A percentile compares a stretch with the other conserved stretches of the same genome.
Conservation (phyloP, 2,329 filamentous ascomycete species). For the Chaetomium olivaceum region DNA sequence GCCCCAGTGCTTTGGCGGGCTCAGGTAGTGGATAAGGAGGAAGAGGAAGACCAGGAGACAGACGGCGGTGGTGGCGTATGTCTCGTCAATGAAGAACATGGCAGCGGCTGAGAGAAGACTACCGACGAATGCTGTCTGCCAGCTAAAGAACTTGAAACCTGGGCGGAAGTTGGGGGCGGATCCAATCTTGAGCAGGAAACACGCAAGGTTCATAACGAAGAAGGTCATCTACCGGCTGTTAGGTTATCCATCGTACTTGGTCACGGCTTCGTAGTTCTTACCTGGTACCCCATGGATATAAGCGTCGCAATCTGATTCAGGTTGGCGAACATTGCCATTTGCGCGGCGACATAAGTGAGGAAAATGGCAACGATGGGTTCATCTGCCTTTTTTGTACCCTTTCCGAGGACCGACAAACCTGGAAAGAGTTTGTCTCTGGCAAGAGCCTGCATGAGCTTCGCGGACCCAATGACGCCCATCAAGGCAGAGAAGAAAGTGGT, state of each 20-base stretch:
- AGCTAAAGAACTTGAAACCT: conserved; percentile 86
- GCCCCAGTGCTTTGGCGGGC: conserved; percentile 84
- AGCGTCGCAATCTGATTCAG: conserved; percentile 87
- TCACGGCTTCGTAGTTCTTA: conserved; percentile 35
- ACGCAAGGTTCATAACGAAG: conserved; percentile 83
- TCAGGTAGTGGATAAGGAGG: conserved; percentile 79
- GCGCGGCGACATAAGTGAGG: conserved; percentile 72
- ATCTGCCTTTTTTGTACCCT: conserved; percentile 69
- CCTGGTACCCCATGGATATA: conserved; percentile 86
- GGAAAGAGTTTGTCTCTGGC: conserved; percentile 77
- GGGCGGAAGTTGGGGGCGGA: conserved; percentile 88
- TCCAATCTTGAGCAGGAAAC: conserved; percentile 81
- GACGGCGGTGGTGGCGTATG: conserved; percentile 76
- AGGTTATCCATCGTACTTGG: conserved; percentile 12
- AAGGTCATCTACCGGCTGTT: conserved; percentile 70
- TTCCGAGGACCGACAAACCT: conserved; percentile 71
- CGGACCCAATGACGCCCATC: conserved; percentile 83
- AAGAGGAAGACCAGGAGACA: conserved; percentile 75
- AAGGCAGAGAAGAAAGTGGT: conserved; percentile 82
- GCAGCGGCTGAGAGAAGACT: conserved; percentile 73
- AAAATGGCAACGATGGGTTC: conserved; percentile 77
- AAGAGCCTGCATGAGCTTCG: conserved; percentile 81
- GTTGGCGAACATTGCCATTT: conserved; percentile 77
- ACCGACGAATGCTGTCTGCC: conserved; percentile 75
- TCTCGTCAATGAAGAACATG: conserved; percentile 88